Percentiles rank a stretch among this genome's conserved stretches.
phyloP scores from a whole-genome alignment of 1,284 basidiomycete species.

The Marasmius oreades region DNA sequence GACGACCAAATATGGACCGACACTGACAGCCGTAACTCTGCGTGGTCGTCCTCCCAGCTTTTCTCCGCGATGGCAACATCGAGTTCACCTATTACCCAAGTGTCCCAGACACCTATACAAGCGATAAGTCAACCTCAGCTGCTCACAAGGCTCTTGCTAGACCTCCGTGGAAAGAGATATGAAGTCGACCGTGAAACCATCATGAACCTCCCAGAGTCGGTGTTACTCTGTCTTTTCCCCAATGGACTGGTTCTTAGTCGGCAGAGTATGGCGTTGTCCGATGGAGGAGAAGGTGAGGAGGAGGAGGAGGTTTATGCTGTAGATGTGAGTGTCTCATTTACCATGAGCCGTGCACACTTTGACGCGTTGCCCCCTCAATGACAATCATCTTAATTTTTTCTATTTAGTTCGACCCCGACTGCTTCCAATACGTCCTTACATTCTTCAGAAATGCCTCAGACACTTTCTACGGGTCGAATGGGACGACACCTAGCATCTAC shows the following conservation, averaged over 20 bases:
- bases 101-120: slow-evolving; percentile 70
- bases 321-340: slow-evolving; percentile 65
- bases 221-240: slow-evolving; percentile 94
- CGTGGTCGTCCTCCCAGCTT: background rate
- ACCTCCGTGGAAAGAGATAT: slow-evolving; percentile 89
- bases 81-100: slow-evolving; percentile 83
- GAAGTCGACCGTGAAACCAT: slow-evolving; percentile 96
- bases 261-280: slow-evolving; percentile 72
- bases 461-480: slow-evolving; percentile 85
- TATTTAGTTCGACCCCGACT: slow-evolving; percentile 91
- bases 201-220: slow-evolving; percentile 97
- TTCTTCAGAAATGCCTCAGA: slow-evolving; percentile 91
- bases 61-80: slow-evolving; percentile 35
- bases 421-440: slow-evolving; percentile 88
- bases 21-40: background rate
- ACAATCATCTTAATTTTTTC: slow-evolving; percentile 12
- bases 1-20: slow-evolving; percentile 1
- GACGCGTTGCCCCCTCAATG: slow-evolving; percentile 10
- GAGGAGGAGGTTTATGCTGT: slow-evolving; percentile 95
- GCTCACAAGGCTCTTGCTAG: slow-evolving; percentile 84
- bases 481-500: slow-evolving; percentile 66
- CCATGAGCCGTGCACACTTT: background rate
- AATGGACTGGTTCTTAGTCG: slow-evolving; percentile 94
- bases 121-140: slow-evolving; percentile 78
- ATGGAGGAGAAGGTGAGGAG: slow-evolving; percentile 76